These are phyloP conservation scores for Solanum corneliomulleri DNA, from an alignment of 257 asterid genomes.

Conservation along the genomic window DNA sequence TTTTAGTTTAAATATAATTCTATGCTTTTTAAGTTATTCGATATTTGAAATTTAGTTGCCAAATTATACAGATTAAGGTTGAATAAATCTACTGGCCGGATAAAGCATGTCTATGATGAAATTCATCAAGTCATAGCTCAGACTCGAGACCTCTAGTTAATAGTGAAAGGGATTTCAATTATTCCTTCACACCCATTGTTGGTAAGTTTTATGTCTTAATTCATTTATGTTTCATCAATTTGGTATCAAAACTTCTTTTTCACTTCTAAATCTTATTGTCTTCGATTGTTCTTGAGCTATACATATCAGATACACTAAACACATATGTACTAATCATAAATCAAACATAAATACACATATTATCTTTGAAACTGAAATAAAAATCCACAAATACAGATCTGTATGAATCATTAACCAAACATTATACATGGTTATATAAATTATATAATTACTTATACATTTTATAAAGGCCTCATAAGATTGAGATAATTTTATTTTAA, in stretches of 20 bases:
- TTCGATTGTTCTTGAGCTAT: too few species aligned
- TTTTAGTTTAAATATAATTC: too few species aligned
- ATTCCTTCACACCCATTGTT: background rate
- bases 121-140: background rate
- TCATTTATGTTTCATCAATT: background rate
- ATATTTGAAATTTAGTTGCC: background rate
- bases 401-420: too few species aligned
- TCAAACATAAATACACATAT: too few species aligned
- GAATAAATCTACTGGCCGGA: background rate
- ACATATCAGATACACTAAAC: too few species aligned
- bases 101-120: background rate
- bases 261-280: too few species aligned
- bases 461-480: background rate
- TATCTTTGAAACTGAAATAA: too few species aligned
- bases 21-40: too few species aligned
- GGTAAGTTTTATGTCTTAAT: background rate
- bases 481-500: background rate
- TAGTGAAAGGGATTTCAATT: background rate
- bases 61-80: background rate
- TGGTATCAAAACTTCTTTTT: background rate
- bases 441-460: too few species aligned
- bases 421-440: too few species aligned
- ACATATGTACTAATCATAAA: too few species aligned
- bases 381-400: too few species aligned
- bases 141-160: background rate